phyloP scores from a whole-genome alignment of 352 stramenopile species.

The Phytophthora lateralis region DNA sequence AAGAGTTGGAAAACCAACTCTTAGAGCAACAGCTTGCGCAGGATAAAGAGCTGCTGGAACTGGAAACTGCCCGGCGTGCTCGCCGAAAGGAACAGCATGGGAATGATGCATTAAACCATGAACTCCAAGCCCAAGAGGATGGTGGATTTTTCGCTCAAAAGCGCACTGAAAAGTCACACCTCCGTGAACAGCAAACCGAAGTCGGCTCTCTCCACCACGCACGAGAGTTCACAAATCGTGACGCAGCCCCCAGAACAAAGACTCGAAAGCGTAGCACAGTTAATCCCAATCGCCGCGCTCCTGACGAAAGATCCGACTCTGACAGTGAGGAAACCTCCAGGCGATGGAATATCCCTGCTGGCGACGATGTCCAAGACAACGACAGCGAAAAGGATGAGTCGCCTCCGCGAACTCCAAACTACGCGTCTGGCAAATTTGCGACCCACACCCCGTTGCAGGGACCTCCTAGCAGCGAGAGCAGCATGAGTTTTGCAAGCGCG shows the following conservation, averaged over 20 bases:
- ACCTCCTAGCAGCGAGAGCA: slow-evolving; percentile 41
- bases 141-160: slow-evolving; percentile 12
- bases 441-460: slow-evolving; percentile 2
- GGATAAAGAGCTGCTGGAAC: slow-evolving; percentile 52
- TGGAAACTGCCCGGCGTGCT: slow-evolving; percentile 41
- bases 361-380: slow-evolving; percentile 3
- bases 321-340: slow-evolving; percentile 7
- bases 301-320: slow-evolving; percentile 13
- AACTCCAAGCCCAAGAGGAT: slow-evolving; percentile 25
- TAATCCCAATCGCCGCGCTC: slow-evolving; percentile 3
- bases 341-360: slow-evolving; percentile 15
- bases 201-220: neutral
- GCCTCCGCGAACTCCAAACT: slow-evolving; percentile 12
- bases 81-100: slow-evolving; percentile 36
- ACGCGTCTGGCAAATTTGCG: slow-evolving; percentile 9
- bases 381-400: slow-evolving; percentile 7
- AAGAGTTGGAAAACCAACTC: slow-evolving; percentile 58
- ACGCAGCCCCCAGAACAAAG: slow-evolving; percentile 3
- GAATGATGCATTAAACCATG: slow-evolving; percentile 32
- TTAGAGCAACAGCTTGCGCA: slow-evolving; percentile 46
- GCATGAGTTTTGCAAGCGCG: slow-evolving; percentile 47
- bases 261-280: neutral
- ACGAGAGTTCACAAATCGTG: slow-evolving; percentile 1
- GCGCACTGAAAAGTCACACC: neutral
- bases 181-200: neutral